phyloP scores from a whole-genome alignment of 495 filamentous ascomycete genomes.

The Aspergillus indologenus region DNA sequence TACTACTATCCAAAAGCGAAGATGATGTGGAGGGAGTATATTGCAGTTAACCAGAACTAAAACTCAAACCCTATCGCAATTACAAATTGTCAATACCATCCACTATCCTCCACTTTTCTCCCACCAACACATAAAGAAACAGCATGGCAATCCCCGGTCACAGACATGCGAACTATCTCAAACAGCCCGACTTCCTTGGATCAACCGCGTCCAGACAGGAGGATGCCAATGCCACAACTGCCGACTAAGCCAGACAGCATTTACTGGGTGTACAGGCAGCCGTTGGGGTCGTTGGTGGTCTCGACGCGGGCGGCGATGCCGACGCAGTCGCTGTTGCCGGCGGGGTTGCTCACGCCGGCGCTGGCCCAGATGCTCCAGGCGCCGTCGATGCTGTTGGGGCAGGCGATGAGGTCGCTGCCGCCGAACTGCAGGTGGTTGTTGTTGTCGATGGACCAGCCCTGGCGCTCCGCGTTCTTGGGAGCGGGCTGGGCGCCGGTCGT shows the following conservation, averaged over 20 bases:
- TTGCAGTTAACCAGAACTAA: no score
- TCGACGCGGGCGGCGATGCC: slow-evolving; percentile 38
- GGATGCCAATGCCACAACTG: no score
- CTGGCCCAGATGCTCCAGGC: slow-evolving; percentile 49
- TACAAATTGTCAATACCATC: no score
- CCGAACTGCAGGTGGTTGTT: slow-evolving; percentile 42
- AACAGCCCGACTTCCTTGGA: no score
- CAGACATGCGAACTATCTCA: no score
- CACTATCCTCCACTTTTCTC: no score
- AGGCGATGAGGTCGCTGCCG: slow-evolving; percentile 44
- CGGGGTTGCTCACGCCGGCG: slow-evolving; percentile 42
- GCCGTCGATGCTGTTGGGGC: slow-evolving; percentile 46
- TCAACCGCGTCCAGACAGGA: no score
- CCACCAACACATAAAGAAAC: no score
- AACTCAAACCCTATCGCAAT: no score
- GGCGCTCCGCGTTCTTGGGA: slow-evolving; percentile 40
- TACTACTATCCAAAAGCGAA: no score
- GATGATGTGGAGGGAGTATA: no score
- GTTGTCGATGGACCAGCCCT: slow-evolving; percentile 40
- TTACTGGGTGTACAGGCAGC: slow-evolving; percentile 58
- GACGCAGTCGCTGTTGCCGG: slow-evolving; percentile 41
- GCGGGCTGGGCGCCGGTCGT: slow-evolving; percentile 37
- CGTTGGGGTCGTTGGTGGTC: slow-evolving; percentile 25
- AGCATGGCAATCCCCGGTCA: no score
- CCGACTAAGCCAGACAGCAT: background rate